Evolutionary conservation across 108 stramenopile species (phyloP).

Genomic region (Nitzschia sp.): DNA sequence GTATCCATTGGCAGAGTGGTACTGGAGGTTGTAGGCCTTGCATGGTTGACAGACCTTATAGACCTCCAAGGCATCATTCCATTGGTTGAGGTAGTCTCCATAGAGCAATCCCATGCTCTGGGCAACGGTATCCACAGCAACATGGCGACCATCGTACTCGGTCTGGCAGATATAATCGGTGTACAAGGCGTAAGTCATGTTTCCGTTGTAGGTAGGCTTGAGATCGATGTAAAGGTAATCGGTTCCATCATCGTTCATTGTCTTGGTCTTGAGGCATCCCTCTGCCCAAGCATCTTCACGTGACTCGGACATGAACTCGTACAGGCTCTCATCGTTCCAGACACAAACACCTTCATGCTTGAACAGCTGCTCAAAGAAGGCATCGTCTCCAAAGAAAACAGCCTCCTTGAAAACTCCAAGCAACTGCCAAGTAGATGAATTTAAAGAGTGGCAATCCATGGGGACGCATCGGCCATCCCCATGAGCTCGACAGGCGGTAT

Average conservation of each 20-base stretch:
- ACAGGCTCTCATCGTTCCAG: conserved; percentile 44
- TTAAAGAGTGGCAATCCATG: conserved; percentile 58
- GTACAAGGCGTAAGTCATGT: conserved; percentile 40
- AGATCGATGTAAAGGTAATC: conserved; percentile 36
- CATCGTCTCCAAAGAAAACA: conserved; percentile 40
- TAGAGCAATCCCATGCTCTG: conserved; percentile 35
- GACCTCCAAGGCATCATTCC: conserved; percentile 48
- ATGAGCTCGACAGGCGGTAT: conserved; percentile 30
- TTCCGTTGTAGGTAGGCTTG: conserved; percentile 42
- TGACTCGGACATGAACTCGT: conserved; percentile 46
- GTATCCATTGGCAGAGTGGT: conserved; percentile 4
- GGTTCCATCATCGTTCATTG: conserved; percentile 8
- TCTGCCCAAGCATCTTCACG: conserved; percentile 28
- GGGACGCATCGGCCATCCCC: conserved; percentile 41
- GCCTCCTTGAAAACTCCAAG: conserved; percentile 63
- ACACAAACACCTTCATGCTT: conserved; percentile 61
- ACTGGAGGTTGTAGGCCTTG: conserved; percentile 46
- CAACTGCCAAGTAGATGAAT: conserved; percentile 41
- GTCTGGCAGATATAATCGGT: conserved; percentile 31
- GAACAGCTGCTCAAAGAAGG: conserved; percentile 65
- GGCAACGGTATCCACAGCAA: conserved; percentile 29
- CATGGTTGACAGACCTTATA: conserved; percentile 64
- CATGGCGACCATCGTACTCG: conserved; percentile 35
- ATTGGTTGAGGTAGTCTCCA: conserved; percentile 32
- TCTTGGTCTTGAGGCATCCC: conserved; percentile 23